phyloP scores from a whole-genome alignment of 1,139 yeast species.

The Eremothecium cymbalariae region DNA sequence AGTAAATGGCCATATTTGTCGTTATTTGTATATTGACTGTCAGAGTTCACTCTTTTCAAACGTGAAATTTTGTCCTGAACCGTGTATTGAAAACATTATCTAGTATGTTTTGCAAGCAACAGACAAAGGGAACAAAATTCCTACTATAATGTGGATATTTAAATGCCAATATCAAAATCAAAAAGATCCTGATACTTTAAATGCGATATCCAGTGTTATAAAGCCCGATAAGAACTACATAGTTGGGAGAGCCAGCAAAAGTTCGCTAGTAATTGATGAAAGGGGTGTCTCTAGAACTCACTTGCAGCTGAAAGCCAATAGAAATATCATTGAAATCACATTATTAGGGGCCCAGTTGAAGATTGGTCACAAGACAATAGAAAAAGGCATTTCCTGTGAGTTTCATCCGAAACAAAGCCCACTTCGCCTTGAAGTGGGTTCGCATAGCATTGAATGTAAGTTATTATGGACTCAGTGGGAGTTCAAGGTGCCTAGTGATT shows the following conservation, averaged over 20 bases:
- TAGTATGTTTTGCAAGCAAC: no score
- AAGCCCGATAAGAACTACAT: conserved; percentile 11
- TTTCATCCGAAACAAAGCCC: conserved; percentile 1
- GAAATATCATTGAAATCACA: background rate
- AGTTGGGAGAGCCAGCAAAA: conserved; percentile 30
- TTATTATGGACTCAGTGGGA: conserved; percentile 5
- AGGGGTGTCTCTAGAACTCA: conserved; percentile 31
- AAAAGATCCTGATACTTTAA: conserved; percentile 12
- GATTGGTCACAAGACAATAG: background rate
- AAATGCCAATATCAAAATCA: conserved; percentile 19
- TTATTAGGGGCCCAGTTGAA: conserved; percentile 3
- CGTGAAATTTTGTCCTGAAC: no score
- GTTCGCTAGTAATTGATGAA: conserved; percentile 25
- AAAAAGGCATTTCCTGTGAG: background rate
- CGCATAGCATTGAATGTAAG: conserved; percentile 1
- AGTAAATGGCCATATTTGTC: no score
- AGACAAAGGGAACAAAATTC: no score
- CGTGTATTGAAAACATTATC: no score
- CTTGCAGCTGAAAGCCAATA: conserved; percentile 17
- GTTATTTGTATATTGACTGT: no score
- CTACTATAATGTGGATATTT: conserved; percentile 31
- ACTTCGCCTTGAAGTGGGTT: conserved; percentile 1
- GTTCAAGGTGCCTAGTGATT: background rate
- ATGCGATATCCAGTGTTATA: conserved; percentile 18
- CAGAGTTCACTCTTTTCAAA: no score